These are phyloP conservation scores for Prosopis cineraria DNA, from an alignment of 306 rosid species.

Conservation along the genomic window DNA sequence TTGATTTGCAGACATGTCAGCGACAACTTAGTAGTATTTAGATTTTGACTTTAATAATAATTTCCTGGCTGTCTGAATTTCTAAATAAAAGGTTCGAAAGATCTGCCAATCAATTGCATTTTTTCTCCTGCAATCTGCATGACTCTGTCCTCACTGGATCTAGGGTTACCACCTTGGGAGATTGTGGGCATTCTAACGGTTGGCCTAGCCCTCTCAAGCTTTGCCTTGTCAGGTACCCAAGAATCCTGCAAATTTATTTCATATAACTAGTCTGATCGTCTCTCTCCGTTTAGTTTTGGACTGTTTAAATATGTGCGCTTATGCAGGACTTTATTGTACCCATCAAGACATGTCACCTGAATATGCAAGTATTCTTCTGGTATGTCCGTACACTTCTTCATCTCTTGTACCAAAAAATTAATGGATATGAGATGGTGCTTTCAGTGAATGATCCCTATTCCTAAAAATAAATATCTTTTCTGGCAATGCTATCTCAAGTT, in stretches of 20 bases:
- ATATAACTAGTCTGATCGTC: constrained; percentile 20
- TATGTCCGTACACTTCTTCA: constrained; percentile 36
- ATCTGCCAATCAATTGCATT: constrained; percentile 95
- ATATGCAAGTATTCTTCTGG: constrained; percentile 94
- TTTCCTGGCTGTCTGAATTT: constrained; percentile 31
- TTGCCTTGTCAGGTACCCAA: constrained; percentile 80
- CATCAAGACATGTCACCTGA: constrained; percentile 98
- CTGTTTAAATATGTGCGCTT: constrained; percentile 29
- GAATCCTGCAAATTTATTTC: constrained; percentile 23
- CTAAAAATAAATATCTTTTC: background rate
- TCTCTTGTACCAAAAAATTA: background rate
- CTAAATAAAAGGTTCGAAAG: constrained; percentile 77
- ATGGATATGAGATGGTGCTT: constrained; percentile 30
- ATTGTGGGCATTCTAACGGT: constrained; percentile 80
- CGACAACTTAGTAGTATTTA: constrained; percentile 21
- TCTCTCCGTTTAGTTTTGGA: constrained; percentile 22
- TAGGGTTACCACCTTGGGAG: constrained; percentile 95
- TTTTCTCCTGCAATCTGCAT: constrained; percentile 96
- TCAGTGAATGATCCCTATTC: constrained; percentile 8
- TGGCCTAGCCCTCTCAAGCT: constrained; percentile 98
- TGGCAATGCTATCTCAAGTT: background rate
- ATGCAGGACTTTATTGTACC: constrained; percentile 91
- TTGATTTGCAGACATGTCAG: background rate
- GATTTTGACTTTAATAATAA: constrained; percentile 18
- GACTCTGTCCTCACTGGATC: constrained; percentile 95